Conservation (phyloP, 2,329 filamentous ascomycete genomes). For the Bipolaris oryzae region DNA sequence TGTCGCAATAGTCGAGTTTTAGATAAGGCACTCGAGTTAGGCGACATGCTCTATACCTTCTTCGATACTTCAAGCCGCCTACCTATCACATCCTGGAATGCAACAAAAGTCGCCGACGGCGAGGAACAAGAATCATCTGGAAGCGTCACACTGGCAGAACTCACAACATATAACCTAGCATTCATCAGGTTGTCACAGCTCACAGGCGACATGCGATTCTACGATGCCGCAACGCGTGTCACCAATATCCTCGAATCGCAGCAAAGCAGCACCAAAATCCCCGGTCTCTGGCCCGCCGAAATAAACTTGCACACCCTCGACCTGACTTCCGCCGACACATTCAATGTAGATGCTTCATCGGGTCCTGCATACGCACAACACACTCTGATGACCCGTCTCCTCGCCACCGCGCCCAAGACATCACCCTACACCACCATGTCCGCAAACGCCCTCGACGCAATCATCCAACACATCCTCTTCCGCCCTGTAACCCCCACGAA, state of each 20-base stretch:
- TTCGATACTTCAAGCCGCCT: slow-evolving; percentile 70
- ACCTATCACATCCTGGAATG: slow-evolving; percentile 55
- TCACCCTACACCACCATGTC: slow-evolving; percentile 7
- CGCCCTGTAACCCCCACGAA: slow-evolving; percentile 54
- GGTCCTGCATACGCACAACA: background rate
- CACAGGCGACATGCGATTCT: slow-evolving; percentile 52
- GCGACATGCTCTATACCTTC: slow-evolving; percentile 65
- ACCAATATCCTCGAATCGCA: slow-evolving; percentile 47
- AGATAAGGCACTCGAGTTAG: slow-evolving; percentile 65
- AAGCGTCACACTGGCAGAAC: slow-evolving; percentile 50
- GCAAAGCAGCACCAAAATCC: slow-evolving; percentile 49
- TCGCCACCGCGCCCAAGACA: slow-evolving; percentile 17
- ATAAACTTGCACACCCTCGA: slow-evolving; percentile 27
- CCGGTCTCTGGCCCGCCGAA: slow-evolving; percentile 52
- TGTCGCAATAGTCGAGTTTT: slow-evolving; percentile 53
- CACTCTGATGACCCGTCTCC: background rate
- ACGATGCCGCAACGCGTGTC: slow-evolving; percentile 51
- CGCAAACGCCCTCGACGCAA: slow-evolving; percentile 45
- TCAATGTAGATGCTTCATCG: background rate
- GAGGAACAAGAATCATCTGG: slow-evolving; percentile 42
- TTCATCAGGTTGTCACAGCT: slow-evolving; percentile 52
- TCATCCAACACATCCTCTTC: slow-evolving; percentile 53
- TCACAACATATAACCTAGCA: slow-evolving; percentile 51
- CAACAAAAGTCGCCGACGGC: slow-evolving; percentile 21
- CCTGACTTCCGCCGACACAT: slow-evolving; percentile 39